A percentile compares a stretch with the other conserved stretches of the same genome.
Evolutionary conservation across 768 basidiomycete species (phyloP).

Genomic region (Psilocybe subaeruginosa): DNA sequence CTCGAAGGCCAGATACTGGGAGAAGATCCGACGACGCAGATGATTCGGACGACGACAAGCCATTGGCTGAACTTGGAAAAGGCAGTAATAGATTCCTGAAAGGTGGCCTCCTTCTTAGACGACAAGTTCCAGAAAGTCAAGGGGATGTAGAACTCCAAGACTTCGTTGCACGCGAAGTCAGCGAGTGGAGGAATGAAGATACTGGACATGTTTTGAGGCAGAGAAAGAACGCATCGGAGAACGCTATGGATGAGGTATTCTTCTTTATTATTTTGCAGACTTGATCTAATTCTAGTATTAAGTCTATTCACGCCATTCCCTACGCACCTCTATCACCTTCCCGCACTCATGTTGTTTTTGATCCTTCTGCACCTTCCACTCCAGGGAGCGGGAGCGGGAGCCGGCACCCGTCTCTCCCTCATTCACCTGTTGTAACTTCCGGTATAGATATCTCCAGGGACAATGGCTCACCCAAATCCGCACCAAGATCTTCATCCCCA

Average conservation of each 20-base stretch:
- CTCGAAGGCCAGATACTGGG: conserved; percentile 21
- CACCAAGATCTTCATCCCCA: neutral
- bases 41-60: conserved; percentile 20
- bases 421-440: neutral
- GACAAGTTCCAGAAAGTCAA: conserved; percentile 7
- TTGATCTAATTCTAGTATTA: conserved; percentile 5
- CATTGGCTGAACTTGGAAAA: conserved; percentile 8
- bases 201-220: conserved; percentile 35
- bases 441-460: neutral
- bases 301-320: conserved; percentile 50
- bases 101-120: conserved; percentile 19
- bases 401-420: conserved; percentile 9
- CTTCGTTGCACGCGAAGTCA: conserved; percentile 52
- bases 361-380: conserved; percentile 23
- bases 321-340: conserved; percentile 52
- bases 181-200: conserved; percentile 54
- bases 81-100: conserved; percentile 10
- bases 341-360: conserved; percentile 34
- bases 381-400: conserved; percentile 12
- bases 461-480: neutral
- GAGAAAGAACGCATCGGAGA: conserved; percentile 30
- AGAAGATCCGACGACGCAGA: conserved; percentile 14
- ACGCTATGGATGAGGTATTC: conserved; percentile 52
- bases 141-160: conserved; percentile 50
- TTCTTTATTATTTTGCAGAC: neutral